These are phyloP conservation scores for Tetracladium marchalianum DNA, from an alignment of 495 filamentous ascomycete species.

Conservation along the genomic window DNA sequence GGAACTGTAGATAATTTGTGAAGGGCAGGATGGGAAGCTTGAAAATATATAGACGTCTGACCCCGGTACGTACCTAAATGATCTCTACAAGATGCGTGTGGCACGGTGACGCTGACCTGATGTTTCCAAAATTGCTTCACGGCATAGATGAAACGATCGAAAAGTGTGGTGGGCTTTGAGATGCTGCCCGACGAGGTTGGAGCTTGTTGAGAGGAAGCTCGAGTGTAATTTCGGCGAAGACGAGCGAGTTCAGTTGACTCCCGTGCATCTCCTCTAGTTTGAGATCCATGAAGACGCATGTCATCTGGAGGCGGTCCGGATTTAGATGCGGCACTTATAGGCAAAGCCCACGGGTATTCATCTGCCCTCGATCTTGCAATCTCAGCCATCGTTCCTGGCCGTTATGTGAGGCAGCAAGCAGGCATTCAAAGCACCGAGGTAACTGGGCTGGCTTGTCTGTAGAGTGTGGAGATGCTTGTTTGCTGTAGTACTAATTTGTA, in stretches of 20 bases:
- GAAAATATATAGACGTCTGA: slow-evolving; percentile 1
- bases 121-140: slow-evolving; percentile 32
- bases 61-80: slow-evolving; percentile 37
- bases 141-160: slow-evolving; percentile 6
- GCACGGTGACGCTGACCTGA: slow-evolving; percentile 34
- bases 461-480: too few species aligned
- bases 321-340: background rate
- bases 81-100: slow-evolving; percentile 33
- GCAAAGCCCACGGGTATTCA: too few species aligned
- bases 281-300: background rate
- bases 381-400: too few species aligned
- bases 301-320: background rate
- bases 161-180: slow-evolving; percentile 8
- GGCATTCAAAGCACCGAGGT: too few species aligned
- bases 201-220: slow-evolving; percentile 9
- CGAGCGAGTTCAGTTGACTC: slow-evolving; percentile 11
- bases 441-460: too few species aligned
- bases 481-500: background rate
- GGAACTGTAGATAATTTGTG: background rate
- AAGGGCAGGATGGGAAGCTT: slow-evolving; percentile 1
- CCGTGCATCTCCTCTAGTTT: slow-evolving; percentile 9
- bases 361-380: too few species aligned
- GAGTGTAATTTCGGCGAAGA: slow-evolving; percentile 12
- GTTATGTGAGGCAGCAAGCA: too few species aligned
- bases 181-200: background rate